These are phyloP conservation scores for Pascua guehoae DNA, from an alignment of 1,284 basidiomycete genomes.

Conservation along the genomic window DNA sequence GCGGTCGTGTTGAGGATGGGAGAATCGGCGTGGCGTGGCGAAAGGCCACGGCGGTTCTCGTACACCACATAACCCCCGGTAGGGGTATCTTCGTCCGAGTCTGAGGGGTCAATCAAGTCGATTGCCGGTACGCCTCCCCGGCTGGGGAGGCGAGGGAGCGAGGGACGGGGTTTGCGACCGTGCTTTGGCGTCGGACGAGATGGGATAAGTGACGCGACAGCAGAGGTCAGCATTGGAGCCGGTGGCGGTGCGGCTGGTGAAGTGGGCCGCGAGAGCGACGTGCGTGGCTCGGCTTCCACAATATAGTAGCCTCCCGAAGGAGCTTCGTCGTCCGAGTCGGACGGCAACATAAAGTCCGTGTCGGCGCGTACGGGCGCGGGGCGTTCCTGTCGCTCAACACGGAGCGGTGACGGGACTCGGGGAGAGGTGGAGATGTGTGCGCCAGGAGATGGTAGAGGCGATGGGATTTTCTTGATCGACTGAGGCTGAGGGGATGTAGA, in stretches of 20 bases:
- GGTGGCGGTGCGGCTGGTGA: constrained; percentile 1
- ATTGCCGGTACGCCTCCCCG: constrained; percentile 7
- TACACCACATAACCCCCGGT: constrained; percentile 35
- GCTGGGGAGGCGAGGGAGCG: constrained; percentile 2
- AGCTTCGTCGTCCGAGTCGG: constrained; percentile 49
- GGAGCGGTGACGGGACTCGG: too few species aligned
- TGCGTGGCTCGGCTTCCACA: constrained; percentile 20
- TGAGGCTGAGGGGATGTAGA: too few species aligned
- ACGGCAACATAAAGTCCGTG: constrained; percentile 43
- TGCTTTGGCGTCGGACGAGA: constrained; percentile 2
- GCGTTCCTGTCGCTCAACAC: constrained; percentile 4
- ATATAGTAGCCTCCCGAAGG: constrained; percentile 46
- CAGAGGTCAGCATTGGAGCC: constrained; percentile 2
- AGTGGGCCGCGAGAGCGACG: background rate
- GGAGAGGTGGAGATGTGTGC: too few species aligned
- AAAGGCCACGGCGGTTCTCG: constrained; percentile 7
- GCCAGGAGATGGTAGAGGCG: too few species aligned
- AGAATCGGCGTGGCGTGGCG: background rate
- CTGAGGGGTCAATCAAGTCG: constrained; percentile 40
- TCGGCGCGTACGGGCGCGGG: constrained; percentile 35
- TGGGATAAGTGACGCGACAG: constrained; percentile 6
- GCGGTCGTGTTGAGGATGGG: background rate
- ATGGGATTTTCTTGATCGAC: too few species aligned
- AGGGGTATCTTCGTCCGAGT: constrained; percentile 49
- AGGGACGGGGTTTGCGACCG: constrained; percentile 1